Conservation (phyloP, 257 asterid species). For the Salvia rosmarinus region DNA sequence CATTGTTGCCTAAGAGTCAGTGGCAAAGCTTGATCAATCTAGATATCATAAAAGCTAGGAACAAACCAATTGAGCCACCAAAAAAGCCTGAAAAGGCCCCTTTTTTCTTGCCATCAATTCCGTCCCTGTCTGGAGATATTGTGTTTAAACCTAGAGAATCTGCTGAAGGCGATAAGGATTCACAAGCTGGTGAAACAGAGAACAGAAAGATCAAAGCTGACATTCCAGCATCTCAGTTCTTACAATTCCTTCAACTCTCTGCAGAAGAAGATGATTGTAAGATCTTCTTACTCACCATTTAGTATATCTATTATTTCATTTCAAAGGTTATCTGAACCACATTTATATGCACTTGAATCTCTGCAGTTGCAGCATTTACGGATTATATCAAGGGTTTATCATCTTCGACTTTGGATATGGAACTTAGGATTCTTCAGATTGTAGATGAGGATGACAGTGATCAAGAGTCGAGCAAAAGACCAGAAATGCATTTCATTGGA, state of each 20-base stretch:
- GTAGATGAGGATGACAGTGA: constrained; percentile 72
- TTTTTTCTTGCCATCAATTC: constrained; percentile 82
- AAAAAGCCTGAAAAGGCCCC: constrained; percentile 95
- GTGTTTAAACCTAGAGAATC: constrained; percentile 62
- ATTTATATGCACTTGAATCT: constrained; percentile 27
- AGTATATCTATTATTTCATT: not conserved
- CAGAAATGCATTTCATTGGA: constrained; percentile 62
- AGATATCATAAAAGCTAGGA: constrained; percentile 82
- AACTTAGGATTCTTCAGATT: constrained; percentile 85
- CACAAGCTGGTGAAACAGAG: constrained; percentile 42
- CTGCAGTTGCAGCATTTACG: constrained; percentile 80
- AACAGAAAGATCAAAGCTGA: constrained; percentile 39
- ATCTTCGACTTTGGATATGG: constrained; percentile 81
- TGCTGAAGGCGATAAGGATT: constrained; percentile 48
- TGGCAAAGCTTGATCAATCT: constrained; percentile 96
- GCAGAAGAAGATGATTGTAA: constrained; percentile 60
- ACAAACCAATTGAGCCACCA: constrained; percentile 96
- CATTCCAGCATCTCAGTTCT: constrained; percentile 55
- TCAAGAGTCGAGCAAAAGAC: constrained; percentile 52
- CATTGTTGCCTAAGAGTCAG: constrained; percentile 85
- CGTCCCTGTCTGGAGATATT: constrained; percentile 80
- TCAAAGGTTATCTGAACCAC: not conserved
- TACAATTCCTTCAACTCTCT: constrained; percentile 58
- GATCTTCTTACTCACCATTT: constrained; percentile 35
- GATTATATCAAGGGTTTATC: constrained; percentile 74